Evolutionary conservation across 2,329 filamentous ascomycete genomes (phyloP), one percentile per base, ranked within the genome.

Genomic region (Aspergillaceae sp.): DNA sequence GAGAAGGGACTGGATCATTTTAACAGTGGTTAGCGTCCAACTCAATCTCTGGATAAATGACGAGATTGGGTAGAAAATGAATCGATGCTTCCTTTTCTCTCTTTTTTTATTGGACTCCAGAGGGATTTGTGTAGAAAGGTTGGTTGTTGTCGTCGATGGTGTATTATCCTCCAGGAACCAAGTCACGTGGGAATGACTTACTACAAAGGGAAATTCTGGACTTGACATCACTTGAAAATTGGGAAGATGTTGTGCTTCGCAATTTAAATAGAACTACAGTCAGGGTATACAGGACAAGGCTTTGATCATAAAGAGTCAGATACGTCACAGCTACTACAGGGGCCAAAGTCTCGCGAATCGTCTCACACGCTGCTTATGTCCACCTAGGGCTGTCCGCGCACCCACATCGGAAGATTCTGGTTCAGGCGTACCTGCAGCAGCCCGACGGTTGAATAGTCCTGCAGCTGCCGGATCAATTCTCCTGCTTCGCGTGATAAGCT

Each of bases 391-490:
- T 9, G 7, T 38, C 7, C 10, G 11, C 9, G 26, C 7, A 3
- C 7, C 36, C 7, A 10, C 36, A 9, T 26, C 5, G 7, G 27
- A 27, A 38, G 36, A 28, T 7, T 19, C 11, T 26, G 19, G 5
- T 4, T 9, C 11, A 1, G 19, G 5, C 3, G 19, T 4, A 7
- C 27, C 5, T 26, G 26, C 9, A 19, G 36, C 4, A 9, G 26
- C 36, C 34, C 38, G 9, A 33, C 8, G 6, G 19, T 35, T 77
- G 69, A 77, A 86, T 53, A 87, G 76, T 69, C 87, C 83, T 43
- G 74, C 80, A 56, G 79, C 73, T 51, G 75, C 69, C 1, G 82
- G 68, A 51, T 71, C 70, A 41, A 84, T 62, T 33, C 72, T 71
- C 53, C 74, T 73, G 51, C 71, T 77, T 65, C 75, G 76, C 48